A percentile compares a stretch with the other conserved stretches of the same genome.
phyloP scores from a whole-genome alignment of 108 stramenopile species.

The Schizochytrium sp. region DNA sequence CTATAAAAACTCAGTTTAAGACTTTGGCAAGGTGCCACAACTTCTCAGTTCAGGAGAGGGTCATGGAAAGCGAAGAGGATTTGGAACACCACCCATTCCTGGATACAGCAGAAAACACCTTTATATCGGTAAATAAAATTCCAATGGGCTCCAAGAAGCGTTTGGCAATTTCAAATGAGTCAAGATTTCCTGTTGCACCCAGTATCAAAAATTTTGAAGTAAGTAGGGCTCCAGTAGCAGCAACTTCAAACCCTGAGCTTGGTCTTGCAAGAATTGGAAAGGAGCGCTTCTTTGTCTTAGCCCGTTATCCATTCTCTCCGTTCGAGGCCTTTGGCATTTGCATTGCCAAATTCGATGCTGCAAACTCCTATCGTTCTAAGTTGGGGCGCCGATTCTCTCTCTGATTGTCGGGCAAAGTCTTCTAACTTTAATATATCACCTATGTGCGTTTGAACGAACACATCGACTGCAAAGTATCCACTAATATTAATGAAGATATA shows the following conservation, averaged over 20 bases:
- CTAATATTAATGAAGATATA: no score
- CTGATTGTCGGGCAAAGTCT: not conserved
- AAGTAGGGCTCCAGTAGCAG: not conserved
- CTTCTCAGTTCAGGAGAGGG: constrained; percentile 6
- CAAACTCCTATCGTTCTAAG: constrained; percentile 33
- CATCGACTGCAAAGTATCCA: no score
- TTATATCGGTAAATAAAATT: not conserved
- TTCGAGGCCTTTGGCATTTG: constrained; percentile 46
- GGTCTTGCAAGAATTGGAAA: constrained; percentile 50
- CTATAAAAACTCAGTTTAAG: constrained; percentile 19
- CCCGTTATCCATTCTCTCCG: constrained; percentile 40
- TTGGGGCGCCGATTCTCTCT: constrained; percentile 32
- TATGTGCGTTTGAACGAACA: no score
- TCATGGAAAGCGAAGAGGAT: constrained; percentile 35
- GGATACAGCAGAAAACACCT: constrained; percentile 1
- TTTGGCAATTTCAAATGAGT: constrained; percentile 21
- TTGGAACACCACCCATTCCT: constrained; percentile 45
- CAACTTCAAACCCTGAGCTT: not conserved
- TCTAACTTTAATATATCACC: no score
- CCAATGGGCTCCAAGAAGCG: constrained; percentile 59
- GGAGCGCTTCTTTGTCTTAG: constrained; percentile 49
- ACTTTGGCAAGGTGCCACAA: constrained; percentile 9
- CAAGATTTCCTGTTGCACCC: constrained; percentile 46
- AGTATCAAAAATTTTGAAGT: constrained; percentile 56
- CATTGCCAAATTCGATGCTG: constrained; percentile 23